Base-by-base conservation (phyloP, 495 filamentous ascomycete genomes). In the Penicillium cosmopolitanum region DNA sequence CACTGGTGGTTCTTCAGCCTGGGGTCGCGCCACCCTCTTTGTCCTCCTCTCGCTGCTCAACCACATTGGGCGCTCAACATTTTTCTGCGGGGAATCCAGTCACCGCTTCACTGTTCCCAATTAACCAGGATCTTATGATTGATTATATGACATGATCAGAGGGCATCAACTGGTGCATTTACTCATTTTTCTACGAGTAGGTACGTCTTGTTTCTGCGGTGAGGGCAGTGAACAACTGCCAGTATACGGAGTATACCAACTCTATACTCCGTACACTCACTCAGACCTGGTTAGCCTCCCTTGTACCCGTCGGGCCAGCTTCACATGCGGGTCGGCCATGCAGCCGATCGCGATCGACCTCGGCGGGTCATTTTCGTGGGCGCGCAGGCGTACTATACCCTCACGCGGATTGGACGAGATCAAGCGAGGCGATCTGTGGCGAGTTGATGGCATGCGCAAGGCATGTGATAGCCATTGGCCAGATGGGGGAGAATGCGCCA, bases 321-420 rank as follows among this genome's bases (percentile, higher is more conserved):
- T 66, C 64, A 66, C 64, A 66, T 66, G 64, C 50, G 38, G 33
- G 43, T 53, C 59, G 63, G 58, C 53, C 50, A 55, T n/a, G 50
- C 60, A 60, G 58, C 36, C 19, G 48, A 55, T 36, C 46, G 50
- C 51, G 54, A 64, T 61, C 53, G 51, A 28, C 66, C 66, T 69
- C 66, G 66, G 63, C 63, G 63, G 66, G 64, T 64, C 63, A 48
- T 64, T 66, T 60, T 64, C 60, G 66, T 66, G 51, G 23, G 54
- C 53, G 34, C 47, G 36, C 52, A 34, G 46, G 31, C 46, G 42
- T 50, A 19, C 19, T 42, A 50, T 46, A 35, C 7, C 52, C 15
- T 10, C 19, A 18, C 23, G 36, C 19, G 55, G 57, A 59, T 61
- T 64, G 65, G 61, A 21, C 38, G 48, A 42, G 2, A 9, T 12